Evolutionary conservation across 2,329 filamentous ascomycete species (phyloP), one percentile per base, ranked within the genome.

Genomic region (Cytospora chrysosperma): DNA sequence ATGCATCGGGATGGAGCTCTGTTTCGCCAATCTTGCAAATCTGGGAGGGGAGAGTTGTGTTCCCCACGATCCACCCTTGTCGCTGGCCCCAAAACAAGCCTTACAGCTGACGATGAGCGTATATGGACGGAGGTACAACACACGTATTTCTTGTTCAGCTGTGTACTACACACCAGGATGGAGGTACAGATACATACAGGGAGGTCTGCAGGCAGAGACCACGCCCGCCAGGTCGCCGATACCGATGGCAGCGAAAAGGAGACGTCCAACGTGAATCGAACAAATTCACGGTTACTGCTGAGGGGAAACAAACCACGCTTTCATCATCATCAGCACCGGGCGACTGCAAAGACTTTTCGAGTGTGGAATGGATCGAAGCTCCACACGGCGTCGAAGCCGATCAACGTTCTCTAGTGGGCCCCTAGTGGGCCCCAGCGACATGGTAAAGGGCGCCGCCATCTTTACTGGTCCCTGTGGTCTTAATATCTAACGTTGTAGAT

Each of bases 1-100:
- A 59, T 52, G 34, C 60, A 63, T 65, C 63, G 63, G 56, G 56
- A 56, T 65, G 61, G 60, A 57, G 37, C 47, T 47, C 51, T 43
- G 59, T 49, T n/a, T 59, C 53, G 59, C 59, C 15, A 62, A 62
- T 62, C 56, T 65, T 21, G 59, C 55, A 37, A 62, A 64, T 62
- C 62, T 64, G 54, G 56, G 43, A 47, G 49, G 63, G 49, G 26
- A 28, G 60, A 53, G 63, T 58, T 54, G 28, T 55, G 21, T 61
- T 63, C 61, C 61, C 61, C 60, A 56, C 60, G 59, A 65, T 65
- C 30, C n/a, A 63, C 51, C 59, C 63, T 59, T 56, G 63, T 53
- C 50, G 21, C 19, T 52, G 54, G 40, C 40, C 59, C 56, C 43
- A 51, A n/a, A n/a, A n/a, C n/a, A n/a, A 51, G 58, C 58, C 62